These are phyloP conservation scores for Mycena galopus DNA, from an alignment of 768 basidiomycete genomes.

Conservation along the genomic window DNA sequence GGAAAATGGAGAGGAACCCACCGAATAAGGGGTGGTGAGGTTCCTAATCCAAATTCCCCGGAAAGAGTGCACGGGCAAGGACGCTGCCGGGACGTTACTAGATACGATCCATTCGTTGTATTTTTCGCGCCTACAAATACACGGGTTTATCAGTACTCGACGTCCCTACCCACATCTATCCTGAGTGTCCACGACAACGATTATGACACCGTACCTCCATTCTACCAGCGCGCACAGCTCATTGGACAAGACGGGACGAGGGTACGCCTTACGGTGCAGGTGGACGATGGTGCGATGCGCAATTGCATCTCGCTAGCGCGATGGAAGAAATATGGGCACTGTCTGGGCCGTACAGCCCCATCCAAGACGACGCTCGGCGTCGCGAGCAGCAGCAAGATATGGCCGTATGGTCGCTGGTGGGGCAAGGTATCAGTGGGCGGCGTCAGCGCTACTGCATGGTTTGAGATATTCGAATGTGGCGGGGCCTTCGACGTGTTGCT, in stretches of 20 bases:
- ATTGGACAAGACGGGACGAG: neutral
- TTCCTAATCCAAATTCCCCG: constrained; percentile 24
- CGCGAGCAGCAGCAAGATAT: constrained; percentile 1
- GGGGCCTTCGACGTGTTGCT: constrained; percentile 23
- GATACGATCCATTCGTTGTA: constrained; percentile 11
- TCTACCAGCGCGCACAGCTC: constrained; percentile 23
- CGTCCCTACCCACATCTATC: constrained; percentile 3
- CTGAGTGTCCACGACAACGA: neutral
- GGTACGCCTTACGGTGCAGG: constrained; percentile 14
- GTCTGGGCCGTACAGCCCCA: neutral
- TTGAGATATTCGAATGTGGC: constrained; percentile 22
- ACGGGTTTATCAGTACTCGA: constrained; percentile 16
- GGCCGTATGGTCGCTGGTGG: constrained; percentile 21
- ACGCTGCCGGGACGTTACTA: constrained; percentile 27
- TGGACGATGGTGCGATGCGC: constrained; percentile 6
- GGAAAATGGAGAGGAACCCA: constrained; percentile 30
- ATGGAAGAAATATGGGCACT: constrained; percentile 22
- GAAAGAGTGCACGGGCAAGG: neutral
- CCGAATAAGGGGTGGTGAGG: constrained; percentile 23
- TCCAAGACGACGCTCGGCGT: constrained; percentile 7
- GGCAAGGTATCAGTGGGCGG: constrained; percentile 20
- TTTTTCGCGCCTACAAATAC: constrained; percentile 22
- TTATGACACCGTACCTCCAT: neutral
- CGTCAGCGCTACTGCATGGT: neutral
- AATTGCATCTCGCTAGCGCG: constrained; percentile 24